Percentiles rank a stretch among this genome's conserved stretches.
Conservation (phyloP, 768 basidiomycete species). For the Psilocybe azurescens region DNA sequence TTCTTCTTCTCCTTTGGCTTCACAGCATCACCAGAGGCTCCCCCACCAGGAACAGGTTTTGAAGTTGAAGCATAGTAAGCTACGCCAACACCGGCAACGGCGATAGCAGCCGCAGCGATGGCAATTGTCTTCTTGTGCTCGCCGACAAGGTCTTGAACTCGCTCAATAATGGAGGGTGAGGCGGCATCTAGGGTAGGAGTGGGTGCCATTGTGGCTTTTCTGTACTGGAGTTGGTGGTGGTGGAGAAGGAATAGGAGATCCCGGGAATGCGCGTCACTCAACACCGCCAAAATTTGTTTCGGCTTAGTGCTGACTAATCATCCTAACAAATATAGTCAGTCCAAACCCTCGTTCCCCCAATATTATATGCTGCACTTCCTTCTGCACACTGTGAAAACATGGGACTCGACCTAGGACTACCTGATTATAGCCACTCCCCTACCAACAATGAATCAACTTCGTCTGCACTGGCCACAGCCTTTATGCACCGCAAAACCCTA, state of each 20-base stretch:
- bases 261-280: slow-evolving; percentile 20
- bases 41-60: slow-evolving; percentile 23
- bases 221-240: neutral
- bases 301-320: slow-evolving; percentile 7
- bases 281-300: slow-evolving; percentile 22
- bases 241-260: slow-evolving; percentile 11
- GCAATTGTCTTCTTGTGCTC: slow-evolving; percentile 83
- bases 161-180: slow-evolving; percentile 51
- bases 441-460: no score
- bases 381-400: no score
- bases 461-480: no score
- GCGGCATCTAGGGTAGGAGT: slow-evolving; percentile 21
- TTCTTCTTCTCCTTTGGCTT: slow-evolving; percentile 48
- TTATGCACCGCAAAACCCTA: no score
- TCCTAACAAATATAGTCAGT: neutral
- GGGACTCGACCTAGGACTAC: no score
- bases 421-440: no score
- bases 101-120: slow-evolving; percentile 74
- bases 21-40: slow-evolving; percentile 48
- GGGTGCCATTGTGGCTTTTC: slow-evolving; percentile 12
- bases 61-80: slow-evolving; percentile 76
- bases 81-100: slow-evolving; percentile 66
- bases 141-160: slow-evolving; percentile 69
- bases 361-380: no score
- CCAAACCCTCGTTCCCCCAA: no score